These are phyloP conservation scores for Penicillium pulvis DNA, from an alignment of 495 filamentous ascomycete species.

Conservation along the genomic window DNA sequence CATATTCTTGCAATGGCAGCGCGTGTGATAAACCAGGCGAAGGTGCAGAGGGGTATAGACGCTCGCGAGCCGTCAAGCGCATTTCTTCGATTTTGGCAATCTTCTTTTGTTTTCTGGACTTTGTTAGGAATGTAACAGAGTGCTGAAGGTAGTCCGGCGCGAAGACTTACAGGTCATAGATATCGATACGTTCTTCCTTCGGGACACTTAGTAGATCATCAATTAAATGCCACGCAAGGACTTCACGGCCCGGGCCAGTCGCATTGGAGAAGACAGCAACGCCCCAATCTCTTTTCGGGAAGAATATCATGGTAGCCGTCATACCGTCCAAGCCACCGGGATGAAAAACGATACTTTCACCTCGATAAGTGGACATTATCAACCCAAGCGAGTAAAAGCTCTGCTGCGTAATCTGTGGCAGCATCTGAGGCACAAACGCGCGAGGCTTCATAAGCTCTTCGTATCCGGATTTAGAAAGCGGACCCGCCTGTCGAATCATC, in stretches of 20 bases:
- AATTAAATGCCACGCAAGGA: not conserved
- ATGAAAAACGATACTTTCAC: constrained; percentile 37
- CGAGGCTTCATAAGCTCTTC: constrained; percentile 39
- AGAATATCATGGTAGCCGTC: not conserved
- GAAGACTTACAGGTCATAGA: not conserved
- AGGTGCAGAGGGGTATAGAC: constrained; percentile 14
- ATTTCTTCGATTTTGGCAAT: not conserved
- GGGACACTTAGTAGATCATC: not conserved
- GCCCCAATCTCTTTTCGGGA: not conserved
- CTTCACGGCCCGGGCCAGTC: not conserved
- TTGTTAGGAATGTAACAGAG: not conserved
- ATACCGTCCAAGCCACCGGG: constrained; percentile 41
- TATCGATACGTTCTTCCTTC: not conserved
- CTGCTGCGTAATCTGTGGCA: not conserved
- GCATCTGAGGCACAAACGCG: constrained; percentile 23
- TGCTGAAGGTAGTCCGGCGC: too few species aligned
- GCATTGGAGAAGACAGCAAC: not conserved
- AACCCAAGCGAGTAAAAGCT: not conserved
- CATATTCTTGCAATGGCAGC: constrained; percentile 17
- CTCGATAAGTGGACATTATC: constrained; percentile 14
- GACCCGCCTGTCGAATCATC: constrained; percentile 30
- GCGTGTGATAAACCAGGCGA: constrained; percentile 18
- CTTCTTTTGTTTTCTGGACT: constrained; percentile 4
- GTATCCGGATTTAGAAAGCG: constrained; percentile 34
- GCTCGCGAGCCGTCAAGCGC: not conserved